Evolutionary conservation across 331 rosid genomes (phyloP).

Genomic region (Spiraea crenata): DNA sequence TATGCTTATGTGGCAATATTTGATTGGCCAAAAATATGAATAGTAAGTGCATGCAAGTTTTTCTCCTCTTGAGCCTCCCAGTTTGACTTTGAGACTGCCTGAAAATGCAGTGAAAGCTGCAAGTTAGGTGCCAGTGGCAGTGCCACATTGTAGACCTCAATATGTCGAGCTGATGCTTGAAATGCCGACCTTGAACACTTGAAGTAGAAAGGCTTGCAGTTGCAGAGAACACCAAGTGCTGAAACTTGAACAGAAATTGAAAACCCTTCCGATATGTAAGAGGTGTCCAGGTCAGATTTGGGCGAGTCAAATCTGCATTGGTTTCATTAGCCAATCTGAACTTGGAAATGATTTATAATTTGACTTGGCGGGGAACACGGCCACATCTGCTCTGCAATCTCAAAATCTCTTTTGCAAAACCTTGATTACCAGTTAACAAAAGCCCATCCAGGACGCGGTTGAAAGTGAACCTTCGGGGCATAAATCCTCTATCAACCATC

Average conservation of each 20-base stretch:
- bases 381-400: slow-evolving; percentile 72
- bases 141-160: background rate
- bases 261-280: background rate
- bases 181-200: background rate
- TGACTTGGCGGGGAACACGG: slow-evolving; percentile 57
- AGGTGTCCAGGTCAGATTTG: background rate
- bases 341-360: slow-evolving; percentile 32
- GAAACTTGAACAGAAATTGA: background rate
- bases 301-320: background rate
- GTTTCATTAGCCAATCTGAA: slow-evolving; percentile 3
- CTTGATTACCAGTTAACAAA: slow-evolving; percentile 69
- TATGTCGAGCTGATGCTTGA: background rate
- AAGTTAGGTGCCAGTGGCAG: background rate
- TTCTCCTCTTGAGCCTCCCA: too few relatives aligned
- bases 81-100: background rate
- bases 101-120: slow-evolving; percentile 2
- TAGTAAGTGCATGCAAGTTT: too few relatives aligned
- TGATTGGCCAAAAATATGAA: too few relatives aligned
- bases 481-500: slow-evolving; percentile 82
- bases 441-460: slow-evolving; percentile 75
- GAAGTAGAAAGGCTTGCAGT: background rate
- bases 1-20: too few relatives aligned
- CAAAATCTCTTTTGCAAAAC: slow-evolving; percentile 68
- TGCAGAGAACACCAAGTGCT: background rate
- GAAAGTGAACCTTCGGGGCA: slow-evolving; percentile 71